Evolutionary conservation across 805 yeast genomes (phyloP), one percentile per base, ranked within the genome.

Genomic region (Kodamaea hsintzibuensis): DNA sequence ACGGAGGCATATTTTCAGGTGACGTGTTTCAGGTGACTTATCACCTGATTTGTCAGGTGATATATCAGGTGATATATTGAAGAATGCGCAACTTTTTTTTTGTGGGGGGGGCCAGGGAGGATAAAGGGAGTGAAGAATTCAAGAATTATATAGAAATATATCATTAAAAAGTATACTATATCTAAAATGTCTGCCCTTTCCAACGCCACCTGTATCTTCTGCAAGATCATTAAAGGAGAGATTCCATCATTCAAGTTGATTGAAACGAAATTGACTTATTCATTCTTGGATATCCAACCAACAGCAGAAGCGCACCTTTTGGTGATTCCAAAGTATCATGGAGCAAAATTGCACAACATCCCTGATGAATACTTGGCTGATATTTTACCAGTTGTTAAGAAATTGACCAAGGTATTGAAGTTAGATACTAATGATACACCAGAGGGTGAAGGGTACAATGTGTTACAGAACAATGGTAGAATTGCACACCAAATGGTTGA

Each of bases 401-500:
- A 86, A 67, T 77, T 95, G 60, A 91, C 95, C 55, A 80, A 82
- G 59, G 88, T 88, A 5, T 75, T 89, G 57, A 86, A 82, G 2
- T 78, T 86, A 58, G 87, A 82, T 59, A 73, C 75, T 46, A 87
- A 86, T 55, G 82, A 88, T 39, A 81, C 83, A 33, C 78, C 78
- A 3, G 78, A 79, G 4, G 90, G 91, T 16, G 78, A 73, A 49
- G 96, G 96, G 45, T 93, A 93, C 80, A 93, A 93, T 67, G 69
- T 93, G 17, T 76, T 93, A 60, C 98, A 92, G 72, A 95, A 93
- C 79, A 95, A 93, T 62, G 98, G 98, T 49, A 76, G 89, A 67
- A 85, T 92, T 65, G 99, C 98, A 10, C 98, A 95, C 68, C 99
- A 93, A 76, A 87, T 81, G 53, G 98, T 95, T 54, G 95, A 89